Evolutionary conservation across 495 filamentous ascomycete genomes (phyloP), one percentile per base, ranked within the genome.

Genomic region (Lophiostoma macrostomum): DNA sequence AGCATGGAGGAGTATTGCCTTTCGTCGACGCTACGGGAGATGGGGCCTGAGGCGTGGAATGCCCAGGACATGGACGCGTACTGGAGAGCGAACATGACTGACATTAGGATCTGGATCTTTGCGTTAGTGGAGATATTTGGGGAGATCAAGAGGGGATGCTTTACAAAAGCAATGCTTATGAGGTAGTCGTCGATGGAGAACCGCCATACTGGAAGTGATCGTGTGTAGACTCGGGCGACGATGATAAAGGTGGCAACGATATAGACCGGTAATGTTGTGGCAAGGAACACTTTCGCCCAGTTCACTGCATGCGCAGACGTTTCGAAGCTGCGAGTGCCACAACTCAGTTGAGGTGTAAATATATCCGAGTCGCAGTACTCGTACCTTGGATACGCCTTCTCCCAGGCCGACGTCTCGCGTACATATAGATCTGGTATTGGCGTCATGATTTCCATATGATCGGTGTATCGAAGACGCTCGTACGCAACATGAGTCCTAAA

Each of bases 161-260:
- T 2, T 50, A 56, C 53, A 35, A 41, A 56, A 25, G 44, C 53
- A 14, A 49, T 1, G 5, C 14, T 24, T 7, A 56, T 44, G 13
- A 56, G 20, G 23, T 56, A 56, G 38, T 56, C 53, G 23, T 56
- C 53, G 5, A 44, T 10, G 1, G 42, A 31, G 28, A 56, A 56
- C 28, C 45, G 19, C 44, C 44, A 56, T 18, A 27, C 23, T 12
- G 53, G 53, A 14, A 32, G 19, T 18, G 45, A 27, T 23, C 53
- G 34, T 11, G 53, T 56, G 20, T 43, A 50, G 16, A 47, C 53
- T 28, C 53, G 34, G 11, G 44, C 44, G 19, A 37, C 20, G 19
- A 56, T 16, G 1, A 56, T 27, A 2, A 50, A 3, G 6, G 29
- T 19, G 6, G 53, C 34, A 19, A 56, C 19, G 20, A 37, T 14